A percentile compares a stretch with the other conserved stretches of the same genome.
phyloP scores from a whole-genome alignment of 257 asterid species.

The Fraxinus excelsior region DNA sequence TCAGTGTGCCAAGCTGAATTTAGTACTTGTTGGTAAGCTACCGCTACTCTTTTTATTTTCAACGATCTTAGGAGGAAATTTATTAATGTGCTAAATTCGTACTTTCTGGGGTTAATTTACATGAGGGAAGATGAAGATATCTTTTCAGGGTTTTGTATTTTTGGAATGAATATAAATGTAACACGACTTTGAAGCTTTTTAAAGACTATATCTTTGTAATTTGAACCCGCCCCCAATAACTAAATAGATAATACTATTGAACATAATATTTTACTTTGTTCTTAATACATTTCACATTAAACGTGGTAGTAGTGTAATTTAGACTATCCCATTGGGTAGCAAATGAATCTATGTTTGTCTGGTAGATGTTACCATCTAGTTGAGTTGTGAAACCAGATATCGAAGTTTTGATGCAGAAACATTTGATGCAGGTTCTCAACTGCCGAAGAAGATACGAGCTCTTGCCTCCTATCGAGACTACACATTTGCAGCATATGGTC shows the following conservation, averaged over 20 bases:
- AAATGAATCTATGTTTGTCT: conserved; percentile 5
- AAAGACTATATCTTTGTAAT: no score
- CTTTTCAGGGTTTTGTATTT: neutral
- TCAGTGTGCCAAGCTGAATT: conserved; percentile 88
- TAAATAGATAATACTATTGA: neutral
- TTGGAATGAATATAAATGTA: neutral
- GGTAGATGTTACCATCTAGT: conserved; percentile 7
- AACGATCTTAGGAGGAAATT: neutral
- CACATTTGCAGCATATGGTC: conserved; percentile 89
- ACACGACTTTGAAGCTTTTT: neutral
- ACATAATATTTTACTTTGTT: neutral
- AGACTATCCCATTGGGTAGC: neutral
- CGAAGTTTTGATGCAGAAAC: conserved; percentile 37
- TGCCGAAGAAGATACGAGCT: conserved; percentile 93
- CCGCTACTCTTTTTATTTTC: neutral
- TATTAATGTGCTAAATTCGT: neutral
- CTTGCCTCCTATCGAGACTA: conserved; percentile 80
- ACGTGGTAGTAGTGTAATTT: neutral
- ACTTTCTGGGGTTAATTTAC: neutral
- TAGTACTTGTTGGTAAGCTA: conserved; percentile 82
- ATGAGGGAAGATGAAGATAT: neutral
- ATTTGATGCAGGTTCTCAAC: conserved; percentile 68
- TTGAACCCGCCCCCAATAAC: neutral
- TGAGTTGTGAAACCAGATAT: neutral
- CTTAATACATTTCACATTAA: neutral